phyloP scores from a whole-genome alignment of 345 rosid genomes.

The Chamaenerion angustifolium region DNA sequence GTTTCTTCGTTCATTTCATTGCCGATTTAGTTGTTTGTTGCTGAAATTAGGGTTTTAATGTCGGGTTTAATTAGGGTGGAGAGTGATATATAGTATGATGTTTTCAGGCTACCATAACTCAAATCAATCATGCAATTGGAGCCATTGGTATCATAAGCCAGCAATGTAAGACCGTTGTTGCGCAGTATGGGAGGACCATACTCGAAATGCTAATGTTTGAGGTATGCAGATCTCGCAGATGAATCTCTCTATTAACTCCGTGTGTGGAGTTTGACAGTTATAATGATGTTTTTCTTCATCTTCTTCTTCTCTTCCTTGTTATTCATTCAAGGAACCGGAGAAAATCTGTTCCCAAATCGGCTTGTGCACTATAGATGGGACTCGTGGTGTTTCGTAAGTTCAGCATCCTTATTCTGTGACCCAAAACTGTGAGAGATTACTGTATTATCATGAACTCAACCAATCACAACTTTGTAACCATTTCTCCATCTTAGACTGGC shows the following conservation, averaged over 20 bases:
- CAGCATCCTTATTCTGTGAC: background rate
- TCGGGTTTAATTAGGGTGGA: background rate
- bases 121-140: slow-evolving; percentile 82
- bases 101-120: slow-evolving; percentile 47
- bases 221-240: slow-evolving; percentile 30
- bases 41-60: background rate
- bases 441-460: no score
- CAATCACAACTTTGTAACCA: no score
- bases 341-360: slow-evolving; percentile 77
- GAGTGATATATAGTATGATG: no score
- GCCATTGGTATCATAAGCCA: slow-evolving; percentile 62
- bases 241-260: no score
- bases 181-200: slow-evolving; percentile 58
- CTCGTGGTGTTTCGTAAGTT: slow-evolving; percentile 52
- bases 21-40: background rate
- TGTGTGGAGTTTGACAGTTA: no score
- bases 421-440: background rate
- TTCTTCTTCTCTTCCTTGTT: slow-evolving; percentile 1
- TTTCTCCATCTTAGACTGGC: no score
- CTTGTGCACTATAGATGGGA: slow-evolving; percentile 63
- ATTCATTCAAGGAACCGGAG: slow-evolving; percentile 37
- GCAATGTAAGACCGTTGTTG: slow-evolving; percentile 56
- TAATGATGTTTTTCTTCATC: no score
- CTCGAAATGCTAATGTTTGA: slow-evolving; percentile 39
- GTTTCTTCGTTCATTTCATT: slow-evolving; percentile 1